Evolutionary conservation across 768 basidiomycete genomes (phyloP).

Genomic region (Leccinum truebloodii): DNA sequence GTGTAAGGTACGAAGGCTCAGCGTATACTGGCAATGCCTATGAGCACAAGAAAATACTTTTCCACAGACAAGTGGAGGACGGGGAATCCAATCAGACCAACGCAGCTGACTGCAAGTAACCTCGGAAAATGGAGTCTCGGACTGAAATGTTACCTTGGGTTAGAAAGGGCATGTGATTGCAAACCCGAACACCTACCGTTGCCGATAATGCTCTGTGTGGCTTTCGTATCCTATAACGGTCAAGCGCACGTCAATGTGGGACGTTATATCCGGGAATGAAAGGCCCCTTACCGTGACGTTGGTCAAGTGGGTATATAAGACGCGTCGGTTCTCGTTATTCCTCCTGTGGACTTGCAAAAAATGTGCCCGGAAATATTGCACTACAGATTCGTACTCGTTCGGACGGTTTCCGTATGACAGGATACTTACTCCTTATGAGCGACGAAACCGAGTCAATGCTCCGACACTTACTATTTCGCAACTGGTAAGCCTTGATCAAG

Average conservation of each 20-base stretch:
- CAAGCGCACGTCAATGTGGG: slow-evolving; percentile 8
- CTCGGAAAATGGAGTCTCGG: slow-evolving; percentile 74
- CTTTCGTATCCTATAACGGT: slow-evolving; percentile 66
- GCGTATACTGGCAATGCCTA: background rate
- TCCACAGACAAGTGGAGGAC: background rate
- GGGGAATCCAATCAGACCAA: slow-evolving; percentile 47
- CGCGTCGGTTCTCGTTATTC: slow-evolving; percentile 77
- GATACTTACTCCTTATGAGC: slow-evolving; percentile 48
- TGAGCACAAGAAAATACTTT: slow-evolving; percentile 11
- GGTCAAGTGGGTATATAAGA: slow-evolving; percentile 81
- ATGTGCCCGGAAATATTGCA: slow-evolving; percentile 86
- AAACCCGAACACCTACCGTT: slow-evolving; percentile 53
- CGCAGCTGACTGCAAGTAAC: slow-evolving; percentile 70
- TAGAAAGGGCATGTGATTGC: background rate
- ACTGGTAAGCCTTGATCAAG: slow-evolving; percentile 68
- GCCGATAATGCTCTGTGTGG: slow-evolving; percentile 80
- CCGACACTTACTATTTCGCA: slow-evolving; percentile 68
- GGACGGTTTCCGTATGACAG: slow-evolving; percentile 77
- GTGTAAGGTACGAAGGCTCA: slow-evolving; percentile 11
- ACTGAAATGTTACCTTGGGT: slow-evolving; percentile 39
- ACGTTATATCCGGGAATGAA: background rate
- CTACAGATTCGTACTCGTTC: slow-evolving; percentile 81
- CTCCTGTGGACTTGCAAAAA: slow-evolving; percentile 78
- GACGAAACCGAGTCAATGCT: background rate
- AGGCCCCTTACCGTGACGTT: slow-evolving; percentile 64